Evolutionary conservation across 257 asterid species (phyloP), one percentile per base, ranked within the genome.

Genomic region (Ilex aquifolium): DNA sequence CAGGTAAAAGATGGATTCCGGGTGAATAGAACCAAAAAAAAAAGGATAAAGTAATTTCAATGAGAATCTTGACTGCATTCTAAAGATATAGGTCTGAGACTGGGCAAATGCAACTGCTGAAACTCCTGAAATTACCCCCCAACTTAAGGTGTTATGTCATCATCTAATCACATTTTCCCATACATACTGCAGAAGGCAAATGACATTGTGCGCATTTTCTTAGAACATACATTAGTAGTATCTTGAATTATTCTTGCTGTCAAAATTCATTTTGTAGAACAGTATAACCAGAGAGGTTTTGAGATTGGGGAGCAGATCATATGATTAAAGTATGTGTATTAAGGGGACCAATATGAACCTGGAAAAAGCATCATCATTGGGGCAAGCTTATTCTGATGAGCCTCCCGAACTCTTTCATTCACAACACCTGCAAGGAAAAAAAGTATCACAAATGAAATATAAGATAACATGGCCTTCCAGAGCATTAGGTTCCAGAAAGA

Each of bases 331-430:
- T 12, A 6, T 2, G 65, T 6, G 16, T 53, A 39, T 21, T 59
- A 44, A 75, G 39, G 61, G 61, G 49, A 61, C 63, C 57, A 44
- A 31, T 57, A 14, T 32, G 52, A 60, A 92, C 99, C 99, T 92
- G 99, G 99, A 80, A 92, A 92, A 72, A 92, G 95, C 90, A 92
- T 81, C 84, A 92, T 85, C 63, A 72, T 82, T n/a, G 99, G 99
- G 63, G 97, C 97, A 65, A 59, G 74, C 79, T 75, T 69, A 63
- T 81, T 73, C 75, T 80, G 91, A 77, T 82, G 83, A 72, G 99
- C 95, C 82, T 83, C 97, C 65, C 75, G 82, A 64, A 92, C 85
- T 76, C 95, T 83, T 42, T 87, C 91, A 70, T 81, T 90, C 63
- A 92, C 97, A 68, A 92, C 79, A 69, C 91, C 99, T 92, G 88